Conservation (phyloP, 2,329 filamentous ascomycete species). For the Xylaria digitata region DNA sequence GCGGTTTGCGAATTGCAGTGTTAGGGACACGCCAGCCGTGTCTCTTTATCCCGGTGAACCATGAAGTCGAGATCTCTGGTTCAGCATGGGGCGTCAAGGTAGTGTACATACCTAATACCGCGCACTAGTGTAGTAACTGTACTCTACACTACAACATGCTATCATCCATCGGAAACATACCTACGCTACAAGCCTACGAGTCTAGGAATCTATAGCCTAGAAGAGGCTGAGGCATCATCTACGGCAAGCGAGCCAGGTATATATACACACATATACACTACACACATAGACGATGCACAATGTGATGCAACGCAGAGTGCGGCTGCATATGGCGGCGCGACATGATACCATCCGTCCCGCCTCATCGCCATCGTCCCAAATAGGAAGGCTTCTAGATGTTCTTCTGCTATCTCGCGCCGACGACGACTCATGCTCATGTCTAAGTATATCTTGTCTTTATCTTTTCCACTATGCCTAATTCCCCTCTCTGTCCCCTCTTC, state of each 20-base stretch:
- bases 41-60: slow-evolving; percentile 6
- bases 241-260: neutral
- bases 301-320: slow-evolving; percentile 22
- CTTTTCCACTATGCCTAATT: neutral
- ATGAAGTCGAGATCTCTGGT: slow-evolving; percentile 14
- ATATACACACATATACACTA: slow-evolving; percentile 1
- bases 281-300: neutral
- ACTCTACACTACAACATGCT: no score
- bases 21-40: slow-evolving; percentile 24
- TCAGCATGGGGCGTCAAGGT: neutral
- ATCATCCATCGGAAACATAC: slow-evolving; percentile 18
- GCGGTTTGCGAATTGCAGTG: neutral
- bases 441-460: neutral
- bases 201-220: no score
- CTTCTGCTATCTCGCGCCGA: slow-evolving; percentile 26
- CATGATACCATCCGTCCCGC: slow-evolving; percentile 20
- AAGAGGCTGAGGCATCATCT: neutral
- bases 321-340: slow-evolving; percentile 17
- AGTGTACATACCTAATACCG: neutral
- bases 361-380: slow-evolving; percentile 22
- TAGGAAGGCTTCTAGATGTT: slow-evolving; percentile 36
- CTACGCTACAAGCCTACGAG: neutral
- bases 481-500: neutral
- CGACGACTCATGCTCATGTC: neutral
- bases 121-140: no score